phyloP scores from a whole-genome alignment of 805 yeast genomes.

The Ogataea trehalophila region DNA sequence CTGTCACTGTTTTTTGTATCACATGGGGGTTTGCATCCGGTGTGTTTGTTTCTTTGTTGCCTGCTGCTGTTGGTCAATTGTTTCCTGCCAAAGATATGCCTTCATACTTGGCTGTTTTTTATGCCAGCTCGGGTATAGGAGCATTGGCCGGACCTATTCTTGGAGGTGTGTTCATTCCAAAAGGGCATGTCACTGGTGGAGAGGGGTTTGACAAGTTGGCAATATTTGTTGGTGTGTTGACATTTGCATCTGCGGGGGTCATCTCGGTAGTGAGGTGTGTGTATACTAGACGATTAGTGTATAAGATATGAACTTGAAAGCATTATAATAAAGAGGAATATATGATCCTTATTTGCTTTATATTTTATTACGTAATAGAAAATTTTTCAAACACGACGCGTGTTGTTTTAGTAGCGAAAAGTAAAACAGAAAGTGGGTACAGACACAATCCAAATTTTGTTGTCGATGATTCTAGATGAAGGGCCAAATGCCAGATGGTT shows the following conservation, averaged over 20 bases:
- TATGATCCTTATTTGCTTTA: background rate
- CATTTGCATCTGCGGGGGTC: conserved; percentile 16
- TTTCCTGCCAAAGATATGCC: conserved; percentile 29
- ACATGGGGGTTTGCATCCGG: conserved; percentile 33
- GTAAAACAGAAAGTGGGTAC: too few species aligned
- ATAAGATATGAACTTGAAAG: too few species aligned
- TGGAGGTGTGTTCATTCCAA: conserved; percentile 30
- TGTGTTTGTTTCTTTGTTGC: conserved; percentile 28
- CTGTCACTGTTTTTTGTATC: conserved; percentile 35
- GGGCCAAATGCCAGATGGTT: too few species aligned
- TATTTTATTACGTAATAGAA: background rate
- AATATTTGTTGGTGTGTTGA: conserved; percentile 28
- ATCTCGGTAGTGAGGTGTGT: conserved; percentile 3
- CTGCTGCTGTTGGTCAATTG: conserved; percentile 29
- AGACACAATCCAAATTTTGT: too few species aligned
- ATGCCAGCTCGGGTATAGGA: conserved; percentile 26
- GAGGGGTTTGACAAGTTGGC: conserved; percentile 25
- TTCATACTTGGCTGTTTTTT: conserved; percentile 27
- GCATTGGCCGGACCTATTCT: conserved; percentile 32
- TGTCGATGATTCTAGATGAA: too few species aligned
- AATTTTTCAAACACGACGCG: background rate
- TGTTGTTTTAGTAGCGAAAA: too few species aligned
- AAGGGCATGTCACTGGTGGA: conserved; percentile 11
- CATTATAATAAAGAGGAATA: background rate
- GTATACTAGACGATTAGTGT: conserved; percentile 4